Base-by-base conservation (phyloP, 306 rosid species). In the Casuarina glauca region DNA sequence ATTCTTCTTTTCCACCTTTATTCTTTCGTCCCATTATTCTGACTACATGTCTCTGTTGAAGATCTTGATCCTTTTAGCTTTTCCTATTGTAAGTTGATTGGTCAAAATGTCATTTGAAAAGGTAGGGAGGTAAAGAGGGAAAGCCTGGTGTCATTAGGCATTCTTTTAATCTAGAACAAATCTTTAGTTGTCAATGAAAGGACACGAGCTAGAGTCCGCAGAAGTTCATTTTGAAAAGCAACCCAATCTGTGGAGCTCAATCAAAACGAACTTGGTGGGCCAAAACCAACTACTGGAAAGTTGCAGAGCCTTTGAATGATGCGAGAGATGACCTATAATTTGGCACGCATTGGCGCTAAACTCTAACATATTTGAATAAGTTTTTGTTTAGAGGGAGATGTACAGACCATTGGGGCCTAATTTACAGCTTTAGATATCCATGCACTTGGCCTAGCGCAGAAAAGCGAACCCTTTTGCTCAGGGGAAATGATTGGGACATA, bases 381-480 rank as follows among this genome's bases (percentile, higher is more conserved):
- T 12, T 17, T 67, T 6, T 42, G 19, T 67, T 9, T 7, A 67
- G 36, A 16, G 48, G 71, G 26, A 10, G 7, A 61, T 61, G 6
- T 61, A 35, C 32, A 4, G 42, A 4, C 41, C 9, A 46, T 70
- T 48, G 42, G 58, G 61, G 44, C 13, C n/a, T 50, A 19, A 71
- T 10, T 35, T 13, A n/a, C 17, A 44, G 45, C 64, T 78, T 78
- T 45, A 11, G 45, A 53, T 32, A 57, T 66, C 15, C 78, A 79
- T 43, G 6, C 68, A 72, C 49, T 67, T 58, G n/a, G 82, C 87
- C 84, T 77, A 74, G 85, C 42, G 3, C 35, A 26, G 63, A 39
- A 69, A 82, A 68, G 13, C 6, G 76, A 71, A 52, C 74, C 66
- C 62, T 12, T 79, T 75, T n/a, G 71, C 48, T 0, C 11, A n/a